Evolutionary conservation across 371 early-diverging fungal species (phyloP).

Genomic region (Coemansia sp.): DNA sequence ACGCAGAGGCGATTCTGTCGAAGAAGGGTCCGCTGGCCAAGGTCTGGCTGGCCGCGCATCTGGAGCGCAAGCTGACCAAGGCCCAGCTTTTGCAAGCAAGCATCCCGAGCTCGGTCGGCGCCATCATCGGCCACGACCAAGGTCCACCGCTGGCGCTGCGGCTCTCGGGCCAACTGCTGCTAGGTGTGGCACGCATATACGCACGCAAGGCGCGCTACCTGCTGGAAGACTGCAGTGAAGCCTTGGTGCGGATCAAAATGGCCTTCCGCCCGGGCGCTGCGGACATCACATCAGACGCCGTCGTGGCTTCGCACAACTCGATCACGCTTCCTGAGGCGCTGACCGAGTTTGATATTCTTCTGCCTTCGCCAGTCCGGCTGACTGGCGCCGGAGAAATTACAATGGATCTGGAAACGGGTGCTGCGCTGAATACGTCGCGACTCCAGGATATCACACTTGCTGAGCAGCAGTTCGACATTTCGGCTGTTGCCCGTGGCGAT

Average conservation of each 20-base stretch:
- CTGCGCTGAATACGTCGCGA: constrained; percentile 49
- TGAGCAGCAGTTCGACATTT: constrained; percentile 51
- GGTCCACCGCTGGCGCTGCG: constrained; percentile 86
- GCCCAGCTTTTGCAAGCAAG: constrained; percentile 89
- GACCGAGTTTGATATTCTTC: constrained; percentile 86
- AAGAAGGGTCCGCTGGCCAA: constrained; percentile 92
- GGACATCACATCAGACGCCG: constrained; percentile 79
- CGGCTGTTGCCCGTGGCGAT: constrained; percentile 43
- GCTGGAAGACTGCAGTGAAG: constrained; percentile 97
- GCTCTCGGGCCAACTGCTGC: constrained; percentile 92
- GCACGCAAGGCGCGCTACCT: constrained; percentile 96
- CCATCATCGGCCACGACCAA: constrained; percentile 78
- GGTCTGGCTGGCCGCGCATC: constrained; percentile 98
- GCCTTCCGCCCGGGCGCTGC: constrained; percentile 85
- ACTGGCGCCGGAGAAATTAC: constrained; percentile 3
- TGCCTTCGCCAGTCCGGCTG: constrained; percentile 59
- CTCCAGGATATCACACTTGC: constrained; percentile 64
- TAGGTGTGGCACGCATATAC: constrained; percentile 96
- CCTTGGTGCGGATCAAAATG: constrained; percentile 90
- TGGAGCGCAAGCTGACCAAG: constrained; percentile 96
- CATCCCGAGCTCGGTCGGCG: constrained; percentile 80
- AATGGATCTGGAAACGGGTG: constrained; percentile 23
- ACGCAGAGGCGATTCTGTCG: constrained; percentile 72
- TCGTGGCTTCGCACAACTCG: constrained; percentile 69
- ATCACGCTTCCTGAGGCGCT: constrained; percentile 87